Base-by-base conservation (phyloP, 306 rosid genomes). In the Cucurbita ficifolia region DNA sequence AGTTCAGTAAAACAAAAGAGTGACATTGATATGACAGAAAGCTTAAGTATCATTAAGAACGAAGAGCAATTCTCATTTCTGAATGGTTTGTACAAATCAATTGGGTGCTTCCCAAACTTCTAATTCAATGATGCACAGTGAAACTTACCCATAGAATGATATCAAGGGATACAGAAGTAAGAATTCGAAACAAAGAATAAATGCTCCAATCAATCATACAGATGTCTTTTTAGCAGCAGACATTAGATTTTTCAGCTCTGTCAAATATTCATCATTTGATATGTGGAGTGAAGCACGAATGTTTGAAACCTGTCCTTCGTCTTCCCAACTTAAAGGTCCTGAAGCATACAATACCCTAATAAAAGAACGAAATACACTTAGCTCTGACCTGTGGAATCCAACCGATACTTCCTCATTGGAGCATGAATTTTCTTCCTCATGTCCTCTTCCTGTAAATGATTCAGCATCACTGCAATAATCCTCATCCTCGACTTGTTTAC, bases 241-340 rank as follows among this genome's bases (percentile, higher is more conserved):
- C 58, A 82, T 79, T 79, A 87, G 72, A 67, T 75, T 78, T 76
- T 81, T 79, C 76, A 74, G 55, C 74, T 84, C 96, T 70, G 65
- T 78, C 92, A 85, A 78, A 82, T 87, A 90, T 85, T 91, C 97
- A 82, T 94, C 99, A 77, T 91, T 89, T 11, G 99, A 87, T 76
- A 94, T 83, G 79, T 88, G 84, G 70, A 94, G 96, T 75, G 90
- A 82, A 72, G 83, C 84, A 51, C 99, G 97, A 77, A 94, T 92
- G 71, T 83, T 88, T 72, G 99, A 91, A 87, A 94, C 78, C 73
- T 87, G 76, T 43, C 76, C 89, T 89, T 89, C 91, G 46, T 91
- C 82, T 77, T 89, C 97, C 99, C 97, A 94, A 80, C 89, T 94
- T 83, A 94, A 81, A 85, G 90, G 84, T 77, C 99, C 97, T 59